phyloP scores from a whole-genome alignment of 2,329 filamentous ascomycete genomes.

The Fusarium denticulatum region DNA sequence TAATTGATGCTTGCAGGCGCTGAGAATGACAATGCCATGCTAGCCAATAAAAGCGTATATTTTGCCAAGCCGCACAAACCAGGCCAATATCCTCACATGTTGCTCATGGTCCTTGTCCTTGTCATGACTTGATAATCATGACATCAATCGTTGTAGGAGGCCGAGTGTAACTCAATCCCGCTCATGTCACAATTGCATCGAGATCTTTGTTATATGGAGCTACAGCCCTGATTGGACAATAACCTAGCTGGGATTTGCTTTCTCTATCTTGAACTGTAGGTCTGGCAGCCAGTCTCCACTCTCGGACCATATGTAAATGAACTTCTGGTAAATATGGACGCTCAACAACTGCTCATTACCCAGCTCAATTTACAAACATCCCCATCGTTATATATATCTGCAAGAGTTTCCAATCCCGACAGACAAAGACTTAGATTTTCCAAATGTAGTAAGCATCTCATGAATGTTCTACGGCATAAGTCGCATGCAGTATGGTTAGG shows the following conservation, averaged over 20 bases:
- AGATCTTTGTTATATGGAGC: not conserved
- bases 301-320: too few species aligned
- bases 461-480: not conserved
- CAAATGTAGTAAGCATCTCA: not conserved
- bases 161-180: not conserved
- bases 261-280: not conserved
- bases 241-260: not conserved
- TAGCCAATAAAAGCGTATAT: not conserved
- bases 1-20: too few species aligned
- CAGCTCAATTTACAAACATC: not conserved
- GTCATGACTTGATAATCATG: not conserved
- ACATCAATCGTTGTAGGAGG: not conserved
- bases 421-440: accelerated
- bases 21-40: not conserved
- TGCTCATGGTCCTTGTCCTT: not conserved
- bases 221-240: not conserved
- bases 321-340: accelerated
- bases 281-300: not conserved
- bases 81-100: not conserved
- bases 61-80: not conserved
- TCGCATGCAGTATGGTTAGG: not conserved
- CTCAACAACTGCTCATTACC: not conserved
- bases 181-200: too few species aligned
- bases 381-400: not conserved
- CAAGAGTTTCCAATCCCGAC: not conserved